Evolutionary conservation across 129 eudicot genomes (phyloP), one percentile per base, ranked within the genome.

Genomic region (Oenanthe sinensis): DNA sequence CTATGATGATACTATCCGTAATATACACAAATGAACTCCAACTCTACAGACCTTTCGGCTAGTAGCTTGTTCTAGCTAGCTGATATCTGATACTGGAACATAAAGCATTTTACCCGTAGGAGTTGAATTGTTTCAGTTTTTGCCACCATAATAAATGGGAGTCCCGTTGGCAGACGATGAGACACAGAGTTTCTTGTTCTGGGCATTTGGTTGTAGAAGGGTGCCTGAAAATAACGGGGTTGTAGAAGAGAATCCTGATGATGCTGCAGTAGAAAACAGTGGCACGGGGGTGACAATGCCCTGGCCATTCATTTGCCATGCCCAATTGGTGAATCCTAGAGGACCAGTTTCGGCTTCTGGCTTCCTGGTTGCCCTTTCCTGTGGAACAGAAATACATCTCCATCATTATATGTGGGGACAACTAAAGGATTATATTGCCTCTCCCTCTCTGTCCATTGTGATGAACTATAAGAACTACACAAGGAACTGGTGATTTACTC

Each of bases 161-260:
- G 74, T 36, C 60, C 69, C 19, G 74, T 49, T 49, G 79, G 80
- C 81, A 74, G 80, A 74, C 5, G 79, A 54, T 75, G 78, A 44
- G 79, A 82, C 78, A 55, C 28, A 49, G 80, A 33, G 82, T 79
- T 72, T 58, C 74, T 78, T 69, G 77, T 62, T 74, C 76, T 74
- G 74, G 80, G 79, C 0, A 79, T 52, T 81, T 48, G 78, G 40
- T 65, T 79, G 69, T 47, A 82, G 81, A 4, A 73, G 71, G 75
- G 82, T 69, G 81, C 78, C 81, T 49, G 84, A 80, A 42, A 69
- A 76, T 30, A 83, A 58, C 19, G 81, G 37, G 71, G 86, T 79
- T 40, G 84, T 76, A 42, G 89, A 79, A 74, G 93, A 83, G 98
- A 93, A 93, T 93, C 98, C 98, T 93, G 98, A 93, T 93, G 98